These are phyloP conservation scores for Trichoderma sp. DNA, from an alignment of 2,329 filamentous ascomycete genomes.

Conservation along the genomic window DNA sequence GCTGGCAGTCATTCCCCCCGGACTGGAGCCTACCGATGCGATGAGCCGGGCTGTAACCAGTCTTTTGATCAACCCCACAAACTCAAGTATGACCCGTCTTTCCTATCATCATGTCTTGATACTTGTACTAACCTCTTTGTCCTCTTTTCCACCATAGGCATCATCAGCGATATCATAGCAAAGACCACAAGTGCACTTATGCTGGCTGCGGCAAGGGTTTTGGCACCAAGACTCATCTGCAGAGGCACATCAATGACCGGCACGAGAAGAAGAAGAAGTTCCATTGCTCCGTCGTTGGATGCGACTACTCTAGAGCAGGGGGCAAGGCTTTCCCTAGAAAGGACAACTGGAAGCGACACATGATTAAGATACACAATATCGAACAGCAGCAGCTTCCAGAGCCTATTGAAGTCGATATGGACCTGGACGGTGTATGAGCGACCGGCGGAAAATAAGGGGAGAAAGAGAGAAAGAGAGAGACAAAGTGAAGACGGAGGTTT, in stretches of 20 bases:
- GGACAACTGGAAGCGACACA: conserved; percentile 65
- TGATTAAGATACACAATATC: conserved; percentile 60
- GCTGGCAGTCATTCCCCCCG: conserved; percentile 36
- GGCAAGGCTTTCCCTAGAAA: conserved; percentile 63
- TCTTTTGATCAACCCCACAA: conserved; percentile 62
- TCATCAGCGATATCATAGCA: conserved; percentile 63
- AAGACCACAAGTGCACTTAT: conserved; percentile 60
- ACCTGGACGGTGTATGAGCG: conserved; percentile 35
- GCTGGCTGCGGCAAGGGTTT: conserved; percentile 58
- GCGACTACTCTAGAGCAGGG: conserved; percentile 58
- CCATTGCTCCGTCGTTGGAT: conserved; percentile 57
- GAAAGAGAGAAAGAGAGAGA: not conserved
- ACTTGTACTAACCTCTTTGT: not conserved
- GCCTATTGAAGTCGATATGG: conserved; percentile 47
- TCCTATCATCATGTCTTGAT: not conserved
- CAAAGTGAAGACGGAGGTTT: too few relatives aligned
- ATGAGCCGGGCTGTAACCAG: conserved; percentile 44
- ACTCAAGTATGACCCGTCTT: conserved; percentile 51
- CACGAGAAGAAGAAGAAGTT: conserved; percentile 63
- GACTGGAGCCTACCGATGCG: conserved; percentile 40
- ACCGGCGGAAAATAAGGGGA: not conserved
- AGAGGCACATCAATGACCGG: conserved; percentile 64
- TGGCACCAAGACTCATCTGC: conserved; percentile 63
- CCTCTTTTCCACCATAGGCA: conserved; percentile 44
- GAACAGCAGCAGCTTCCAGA: conserved; percentile 46